Evolutionary conservation across 2,329 filamentous ascomycete genomes (phyloP), one percentile per base, ranked within the genome.

Genomic region (Colletotrichum sp.): DNA sequence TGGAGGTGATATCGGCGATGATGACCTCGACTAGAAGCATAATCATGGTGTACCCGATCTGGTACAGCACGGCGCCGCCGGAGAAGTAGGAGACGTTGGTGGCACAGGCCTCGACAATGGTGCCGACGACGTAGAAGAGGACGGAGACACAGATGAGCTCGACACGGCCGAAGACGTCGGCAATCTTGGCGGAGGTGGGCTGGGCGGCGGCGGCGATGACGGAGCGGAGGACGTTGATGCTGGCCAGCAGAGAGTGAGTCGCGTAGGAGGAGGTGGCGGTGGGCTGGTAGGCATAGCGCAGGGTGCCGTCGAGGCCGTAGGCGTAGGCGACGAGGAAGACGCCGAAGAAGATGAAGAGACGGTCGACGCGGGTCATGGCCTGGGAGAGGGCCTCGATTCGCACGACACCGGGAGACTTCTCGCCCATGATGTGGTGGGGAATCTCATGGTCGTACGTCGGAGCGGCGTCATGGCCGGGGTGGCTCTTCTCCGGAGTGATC

Each of bases 291-390:
- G 87, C 86, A 77, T 87, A 88, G 16, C 91, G 87, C 58, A 93
- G 85, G 2, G 86, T 89, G 28, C 89, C 89, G 77, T 93, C 91
- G 27, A 93, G 85, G 3, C 90, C 89, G 80, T 93, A 94, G 39
- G 88, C 90, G 81, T 93, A 94, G 13, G 91, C 89, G 69, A 93
- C 84, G 36, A 94, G 81, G 80, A 94, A 93, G 77, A 93, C 86
- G 28, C 91, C 87, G 12, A 89, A 79, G 82, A 93, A 93, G 80
- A 94, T 87, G 76, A 87, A 85, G 75, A 90, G 77, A 34, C 90
- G 90, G 80, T 93, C 90, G 16, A 78, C 74, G 6, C 83, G 76
- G 22, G 88, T 91, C 48, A 93, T 87, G 76, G 90, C 87, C 10
- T 86, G 82, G 8, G 88, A 84, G 62, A 93, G 85, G 34, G 88